Conservation (phyloP, 2,329 filamentous ascomycete genomes). For the Dactylellina leptospora region DNA sequence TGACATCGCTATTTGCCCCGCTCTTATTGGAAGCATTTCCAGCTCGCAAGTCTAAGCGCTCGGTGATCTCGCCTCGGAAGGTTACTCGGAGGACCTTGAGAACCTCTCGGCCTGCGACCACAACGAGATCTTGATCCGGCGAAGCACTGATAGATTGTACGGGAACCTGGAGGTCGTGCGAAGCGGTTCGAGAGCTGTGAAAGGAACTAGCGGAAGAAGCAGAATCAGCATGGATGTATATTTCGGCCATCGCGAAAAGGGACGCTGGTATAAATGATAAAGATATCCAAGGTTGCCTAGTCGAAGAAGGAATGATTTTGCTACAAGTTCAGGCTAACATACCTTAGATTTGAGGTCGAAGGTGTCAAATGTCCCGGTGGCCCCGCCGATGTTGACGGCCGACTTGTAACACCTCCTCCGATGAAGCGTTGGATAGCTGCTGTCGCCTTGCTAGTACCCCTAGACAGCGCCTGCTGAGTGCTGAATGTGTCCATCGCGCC, state of each 20-base stretch:
- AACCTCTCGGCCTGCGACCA: slow-evolving; percentile 56
- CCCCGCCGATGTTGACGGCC: slow-evolving; percentile 45
- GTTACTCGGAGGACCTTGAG: slow-evolving; percentile 55
- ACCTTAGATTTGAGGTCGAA: slow-evolving; percentile 48
- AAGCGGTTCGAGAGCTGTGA: slow-evolving; percentile 53
- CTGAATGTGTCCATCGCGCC: slow-evolving; percentile 41
- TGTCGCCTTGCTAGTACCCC: slow-evolving; percentile 37
- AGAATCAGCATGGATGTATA: slow-evolving; percentile 16
- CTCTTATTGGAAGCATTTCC: slow-evolving; percentile 54
- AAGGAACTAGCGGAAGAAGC: slow-evolving; percentile 24
- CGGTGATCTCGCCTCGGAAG: slow-evolving; percentile 53
- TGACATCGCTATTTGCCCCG: slow-evolving; percentile 55
- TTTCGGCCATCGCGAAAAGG: slow-evolving; percentile 2
- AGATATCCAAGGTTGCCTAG: neutral
- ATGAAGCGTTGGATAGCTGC: slow-evolving; percentile 50
- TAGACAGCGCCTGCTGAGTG: slow-evolving; percentile 30
- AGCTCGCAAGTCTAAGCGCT: slow-evolving; percentile 54
- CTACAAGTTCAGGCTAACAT: neutral
- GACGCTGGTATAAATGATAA: neutral
- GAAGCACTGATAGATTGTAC: slow-evolving; percentile 56
- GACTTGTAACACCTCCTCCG: slow-evolving; percentile 37
- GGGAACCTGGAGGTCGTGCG: slow-evolving; percentile 54
- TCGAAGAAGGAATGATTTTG: neutral
- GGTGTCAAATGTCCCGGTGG: slow-evolving; percentile 33
- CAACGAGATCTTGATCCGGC: slow-evolving; percentile 55